These are phyloP conservation scores for Mucor plumbeus DNA, from an alignment of 371 early-diverging fungal genomes.

Conservation along the genomic window DNA sequence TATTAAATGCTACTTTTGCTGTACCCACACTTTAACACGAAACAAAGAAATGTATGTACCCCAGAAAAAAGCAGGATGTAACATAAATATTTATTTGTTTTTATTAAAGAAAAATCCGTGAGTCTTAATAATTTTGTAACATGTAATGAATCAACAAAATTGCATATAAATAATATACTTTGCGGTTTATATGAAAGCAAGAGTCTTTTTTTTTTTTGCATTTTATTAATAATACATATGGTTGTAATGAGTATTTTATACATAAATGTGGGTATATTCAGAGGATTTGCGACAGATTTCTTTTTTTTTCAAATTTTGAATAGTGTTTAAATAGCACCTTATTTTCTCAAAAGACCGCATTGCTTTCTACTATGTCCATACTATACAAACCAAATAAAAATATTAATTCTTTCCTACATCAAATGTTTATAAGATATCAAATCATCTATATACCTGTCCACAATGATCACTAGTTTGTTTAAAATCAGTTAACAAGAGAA, in stretches of 20 bases:
- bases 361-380: background rate
- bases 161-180: background rate
- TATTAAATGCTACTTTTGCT: no score
- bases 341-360: background rate
- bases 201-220: background rate
- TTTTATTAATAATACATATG: background rate
- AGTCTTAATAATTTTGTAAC: background rate
- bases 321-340: background rate
- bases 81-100: no score
- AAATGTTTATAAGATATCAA: background rate
- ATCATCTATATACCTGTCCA: slow-evolving; percentile 25
- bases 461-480: slow-evolving; percentile 27
- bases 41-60: no score
- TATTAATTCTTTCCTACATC: no score
- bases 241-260: background rate
- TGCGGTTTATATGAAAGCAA: background rate
- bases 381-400: background rate
- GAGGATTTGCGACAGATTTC: background rate
- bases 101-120: background rate
- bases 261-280: background rate
- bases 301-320: background rate
- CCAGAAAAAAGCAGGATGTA: no score
- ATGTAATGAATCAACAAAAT: background rate
- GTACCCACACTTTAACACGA: no score
- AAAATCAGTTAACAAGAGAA: background rate